Evolutionary conservation across 2,329 filamentous ascomycete species (phyloP).

Genomic region (Penicillium sclerotiorum): DNA sequence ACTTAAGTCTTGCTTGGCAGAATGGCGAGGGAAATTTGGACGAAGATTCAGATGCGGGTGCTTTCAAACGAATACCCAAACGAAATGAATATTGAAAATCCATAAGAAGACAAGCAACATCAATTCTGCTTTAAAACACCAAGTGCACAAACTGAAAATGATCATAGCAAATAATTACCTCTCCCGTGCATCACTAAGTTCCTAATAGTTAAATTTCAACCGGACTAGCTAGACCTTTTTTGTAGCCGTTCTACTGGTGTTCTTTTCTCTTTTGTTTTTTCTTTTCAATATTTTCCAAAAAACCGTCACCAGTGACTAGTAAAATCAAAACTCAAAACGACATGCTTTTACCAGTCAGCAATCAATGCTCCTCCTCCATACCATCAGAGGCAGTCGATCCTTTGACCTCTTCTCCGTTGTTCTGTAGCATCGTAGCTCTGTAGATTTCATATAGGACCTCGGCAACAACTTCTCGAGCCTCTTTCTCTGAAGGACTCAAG

Average conservation of each 20-base stretch:
- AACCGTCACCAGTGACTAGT: background rate
- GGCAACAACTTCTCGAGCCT: background rate
- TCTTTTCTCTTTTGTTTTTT: background rate
- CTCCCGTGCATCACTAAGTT: background rate
- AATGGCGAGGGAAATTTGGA: background rate
- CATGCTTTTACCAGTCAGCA: slow-evolving; percentile 1
- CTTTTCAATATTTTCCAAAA: background rate
- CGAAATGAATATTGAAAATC: background rate
- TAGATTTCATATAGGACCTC: background rate
- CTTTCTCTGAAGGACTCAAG: background rate
- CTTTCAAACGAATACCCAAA: no score
- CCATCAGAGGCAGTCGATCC: background rate
- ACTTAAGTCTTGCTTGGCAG: background rate
- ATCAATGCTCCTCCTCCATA: background rate
- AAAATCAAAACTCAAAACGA: background rate
- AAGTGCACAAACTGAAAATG: background rate
- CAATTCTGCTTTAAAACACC: background rate
- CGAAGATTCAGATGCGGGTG: background rate
- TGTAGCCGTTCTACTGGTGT: background rate
- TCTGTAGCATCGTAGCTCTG: background rate
- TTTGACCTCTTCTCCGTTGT: background rate
- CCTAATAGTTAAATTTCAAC: background rate
- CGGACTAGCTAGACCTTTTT: background rate
- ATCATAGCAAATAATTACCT: background rate
- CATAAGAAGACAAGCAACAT: background rate